A percentile compares a stretch with the other conserved stretches of the same genome.
Conservation (phyloP, 1,284 basidiomycete genomes). For the Gymnopus androsaceus region DNA sequence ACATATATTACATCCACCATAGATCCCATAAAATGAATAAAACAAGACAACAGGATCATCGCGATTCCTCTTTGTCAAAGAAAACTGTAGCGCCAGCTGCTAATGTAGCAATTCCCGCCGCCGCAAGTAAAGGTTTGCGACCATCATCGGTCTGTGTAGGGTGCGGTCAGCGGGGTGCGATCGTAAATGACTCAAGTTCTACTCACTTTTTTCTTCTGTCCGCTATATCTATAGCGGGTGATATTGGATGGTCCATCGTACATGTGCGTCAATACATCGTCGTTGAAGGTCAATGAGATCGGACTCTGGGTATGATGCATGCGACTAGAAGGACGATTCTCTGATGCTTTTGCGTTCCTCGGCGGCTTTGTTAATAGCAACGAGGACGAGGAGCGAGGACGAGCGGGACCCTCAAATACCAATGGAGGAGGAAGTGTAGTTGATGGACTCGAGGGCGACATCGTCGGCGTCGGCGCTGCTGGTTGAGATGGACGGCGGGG, state of each 20-base stretch:
- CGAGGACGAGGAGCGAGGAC: constrained; percentile 30
- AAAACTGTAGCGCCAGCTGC: constrained; percentile 1
- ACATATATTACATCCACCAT: too few species aligned
- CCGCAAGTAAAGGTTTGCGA: constrained; percentile 1
- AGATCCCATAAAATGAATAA: too few species aligned
- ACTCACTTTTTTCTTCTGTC: constrained; percentile 6
- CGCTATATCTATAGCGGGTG: constrained; percentile 5
- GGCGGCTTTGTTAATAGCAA: background rate
- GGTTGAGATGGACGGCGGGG: background rate
- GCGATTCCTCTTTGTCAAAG: background rate
- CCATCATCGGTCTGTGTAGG: constrained; percentile 1
- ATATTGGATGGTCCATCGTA: constrained; percentile 8
- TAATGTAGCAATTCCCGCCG: background rate
- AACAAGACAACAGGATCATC: too few species aligned
- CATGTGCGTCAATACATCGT: background rate
- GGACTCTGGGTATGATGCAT: background rate
- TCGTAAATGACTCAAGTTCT: background rate
- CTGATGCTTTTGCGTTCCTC: background rate
- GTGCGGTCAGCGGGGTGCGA: background rate
- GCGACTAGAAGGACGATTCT: background rate
- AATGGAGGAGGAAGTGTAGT: constrained; percentile 41
- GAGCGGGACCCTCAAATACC: constrained; percentile 47
- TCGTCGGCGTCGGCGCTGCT: background rate
- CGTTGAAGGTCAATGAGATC: background rate
- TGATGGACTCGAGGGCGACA: constrained; percentile 9